Base-by-base conservation (phyloP, 1,139 yeast species). In the Pichia sp. region DNA sequence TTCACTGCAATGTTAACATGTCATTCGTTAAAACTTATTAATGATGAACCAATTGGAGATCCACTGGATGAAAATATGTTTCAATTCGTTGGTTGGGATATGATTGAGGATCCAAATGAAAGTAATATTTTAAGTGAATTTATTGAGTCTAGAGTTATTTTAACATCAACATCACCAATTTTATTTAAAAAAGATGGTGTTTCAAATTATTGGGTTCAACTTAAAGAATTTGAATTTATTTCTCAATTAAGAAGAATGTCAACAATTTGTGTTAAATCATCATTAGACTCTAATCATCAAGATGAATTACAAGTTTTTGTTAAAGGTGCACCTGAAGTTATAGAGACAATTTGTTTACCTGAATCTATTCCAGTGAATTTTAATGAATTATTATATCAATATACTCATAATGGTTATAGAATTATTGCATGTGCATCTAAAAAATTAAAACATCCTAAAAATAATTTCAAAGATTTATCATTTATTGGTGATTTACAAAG, bases 261-360 rank as follows among this genome's bases (percentile, higher is more conserved):
- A 45, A 97, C 89, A 0, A 63, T 89, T 46, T 78, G 80, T 22
- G 73, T 73, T 43, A 47, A 32, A 12, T 41, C 43, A 12, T 33
- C 34, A 12, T 23, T n/a, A 4, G n/a, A 25, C 12, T 65, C 71
- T 8, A 62, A 60, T 34, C 47, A 45, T 22, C 47, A 52, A 6
- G 41, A 51, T 40, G 44, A 50, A 39, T 39, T 51, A 48, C 51
- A 56, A 46, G 77, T 86, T 0, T 83, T 77, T 60, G 85, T 94
- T 12, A 92, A 92, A 61, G 99, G 99, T 42, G 98, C 99, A 0
- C 99, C 99, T 0, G 99, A 92, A 62, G 87, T 90, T n/a, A 86
- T 92, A 74, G 69, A 74, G 32, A 84, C 80, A 28, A 78, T 92
- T 35, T 92, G 98, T 65, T 67, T 68, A 20, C 76, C 80, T 2